Percentiles rank a stretch among this genome's conserved stretches.
These are phyloP conservation scores for Umbelopsis vinacea DNA, from an alignment of 192 early-diverging fungal genomes.

Conservation along the genomic window DNA sequence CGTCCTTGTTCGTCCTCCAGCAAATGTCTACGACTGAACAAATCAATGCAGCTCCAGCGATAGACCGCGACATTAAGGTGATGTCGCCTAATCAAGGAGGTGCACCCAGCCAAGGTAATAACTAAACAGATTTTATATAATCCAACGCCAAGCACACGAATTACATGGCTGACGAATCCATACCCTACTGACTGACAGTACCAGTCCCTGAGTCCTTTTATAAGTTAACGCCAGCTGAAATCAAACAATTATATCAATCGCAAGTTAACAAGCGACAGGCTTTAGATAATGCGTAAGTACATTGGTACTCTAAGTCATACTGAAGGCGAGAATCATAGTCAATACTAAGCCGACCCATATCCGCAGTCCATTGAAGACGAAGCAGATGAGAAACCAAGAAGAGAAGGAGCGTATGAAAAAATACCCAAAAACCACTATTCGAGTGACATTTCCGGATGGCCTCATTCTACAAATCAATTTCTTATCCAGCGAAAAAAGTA, in stretches of 20 bases:
- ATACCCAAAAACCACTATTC: constrained; percentile 79
- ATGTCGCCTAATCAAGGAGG: constrained; percentile 16
- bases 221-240: constrained; percentile 70
- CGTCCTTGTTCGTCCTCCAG: not conserved
- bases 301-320: not conserved
- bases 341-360: too few species aligned
- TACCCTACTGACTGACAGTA: constrained; percentile 45
- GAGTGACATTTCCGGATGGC: constrained; percentile 86
- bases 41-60: not conserved
- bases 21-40: constrained; percentile 1
- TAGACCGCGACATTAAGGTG: constrained; percentile 18
- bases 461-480: constrained; percentile 79
- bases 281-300: constrained; percentile 58
- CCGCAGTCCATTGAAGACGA: constrained; percentile 73
- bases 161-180: too few species aligned
- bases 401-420: constrained; percentile 60
- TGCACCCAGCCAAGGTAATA: not conserved
- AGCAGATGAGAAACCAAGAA: constrained; percentile 75
- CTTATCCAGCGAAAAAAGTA: constrained; percentile 63
- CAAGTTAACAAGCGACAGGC: constrained; percentile 57
- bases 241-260: constrained; percentile 65
- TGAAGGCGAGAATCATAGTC: not conserved
- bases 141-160: not conserved
- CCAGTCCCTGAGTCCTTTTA: constrained; percentile 91
- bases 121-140: not conserved